Evolutionary conservation across 164 flowering plant species (phyloP), one percentile per base, ranked within the genome.

Genomic region (Dillenia turbinata): DNA sequence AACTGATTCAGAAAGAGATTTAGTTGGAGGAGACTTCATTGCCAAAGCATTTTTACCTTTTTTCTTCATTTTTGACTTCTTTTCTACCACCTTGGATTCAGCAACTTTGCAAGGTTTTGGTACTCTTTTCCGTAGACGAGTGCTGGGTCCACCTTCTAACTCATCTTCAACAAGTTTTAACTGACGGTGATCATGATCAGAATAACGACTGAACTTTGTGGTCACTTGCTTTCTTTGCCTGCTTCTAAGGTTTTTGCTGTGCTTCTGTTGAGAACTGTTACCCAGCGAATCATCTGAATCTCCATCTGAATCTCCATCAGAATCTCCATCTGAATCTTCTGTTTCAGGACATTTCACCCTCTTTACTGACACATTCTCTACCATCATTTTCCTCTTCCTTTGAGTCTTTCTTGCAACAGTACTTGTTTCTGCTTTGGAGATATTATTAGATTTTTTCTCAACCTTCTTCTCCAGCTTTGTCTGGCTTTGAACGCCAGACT

Each of bases 141-240:
- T 82, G 81, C 92, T 80, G n/a, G 92, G 96, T 52, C 92, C 92
- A 56, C 86, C 92, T 56, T 79, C 88, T 15, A 44, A 6, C 64
- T 78, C 85, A 12, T 77, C 83, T 57, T 82, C 81, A 47, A 15
- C 63, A 54, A 45, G 56, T 61, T 69, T 71, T 40, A 49, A 63
- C 12, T 66, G 70, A 33, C 54, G 58, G 13, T 17, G 26, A 49
- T 57, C 66, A 66, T 62, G 75, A 65, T 62, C 59, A 33, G 44
- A 19, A 44, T 24, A 63, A 47, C 54, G 60, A 7, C 53, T 66
- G 43, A 60, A 56, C 60, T 52, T 75, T 57, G 83, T 55, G 9
- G 68, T 69, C 59, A 57, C 81, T 17, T 66, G 71, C 54, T 79
- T 81, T 69, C 52, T 46, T 53, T 52, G 68, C 62, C 63, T 66